phyloP scores from a whole-genome alignment of 148 eudicot species.

The Talinum fruticosum region DNA sequence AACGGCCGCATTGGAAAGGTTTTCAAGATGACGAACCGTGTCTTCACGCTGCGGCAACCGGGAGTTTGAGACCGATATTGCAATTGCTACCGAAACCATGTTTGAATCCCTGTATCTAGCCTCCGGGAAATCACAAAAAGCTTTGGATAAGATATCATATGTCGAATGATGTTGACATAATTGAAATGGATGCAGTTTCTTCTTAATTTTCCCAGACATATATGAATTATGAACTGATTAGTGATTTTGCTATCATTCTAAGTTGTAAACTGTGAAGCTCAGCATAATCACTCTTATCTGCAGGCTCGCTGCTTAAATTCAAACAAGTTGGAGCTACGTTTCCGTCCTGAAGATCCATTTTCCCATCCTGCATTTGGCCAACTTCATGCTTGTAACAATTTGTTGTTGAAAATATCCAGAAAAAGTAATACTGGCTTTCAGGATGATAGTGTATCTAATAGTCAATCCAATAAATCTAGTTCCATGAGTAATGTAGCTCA shows the following conservation, averaged over 20 bases:
- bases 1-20: too few species aligned
- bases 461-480: constrained; percentile 15
- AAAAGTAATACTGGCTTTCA: constrained; percentile 30
- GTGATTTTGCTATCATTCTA: not conserved
- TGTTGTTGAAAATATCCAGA: constrained; percentile 66
- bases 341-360: constrained; percentile 93
- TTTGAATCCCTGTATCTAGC: not conserved
- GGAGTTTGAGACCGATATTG: too few species aligned
- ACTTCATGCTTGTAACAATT: constrained; percentile 53
- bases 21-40: too few species aligned
- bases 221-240: not conserved
- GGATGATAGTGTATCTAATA: constrained; percentile 18
- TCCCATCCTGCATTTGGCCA: constrained; percentile 87
- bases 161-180: not conserved
- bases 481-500: constrained; percentile 25
- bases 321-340: constrained; percentile 77
- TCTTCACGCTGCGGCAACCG: too few species aligned
- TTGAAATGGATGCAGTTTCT: not conserved
- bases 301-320: constrained; percentile 63
- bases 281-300: constrained; percentile 10
- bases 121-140: not conserved
- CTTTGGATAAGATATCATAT: not conserved
- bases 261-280: not conserved
- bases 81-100: too few species aligned
- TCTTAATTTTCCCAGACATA: not conserved